phyloP scores from a whole-genome alignment of 2,329 filamentous ascomycete genomes.

The Rhynchosporium graminicola region DNA sequence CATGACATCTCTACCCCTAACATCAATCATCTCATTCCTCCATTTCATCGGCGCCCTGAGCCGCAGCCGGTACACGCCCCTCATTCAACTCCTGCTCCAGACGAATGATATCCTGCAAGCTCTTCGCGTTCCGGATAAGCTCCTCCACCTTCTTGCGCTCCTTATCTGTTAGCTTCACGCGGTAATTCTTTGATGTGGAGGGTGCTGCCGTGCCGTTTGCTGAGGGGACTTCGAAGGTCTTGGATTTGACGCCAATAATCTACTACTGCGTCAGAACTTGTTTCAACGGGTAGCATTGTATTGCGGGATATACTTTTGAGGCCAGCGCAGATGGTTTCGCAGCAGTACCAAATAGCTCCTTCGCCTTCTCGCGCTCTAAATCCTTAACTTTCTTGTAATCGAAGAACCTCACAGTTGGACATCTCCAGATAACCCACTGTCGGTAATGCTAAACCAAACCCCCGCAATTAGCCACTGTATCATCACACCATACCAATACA shows the following conservation, averaged over 20 bases:
- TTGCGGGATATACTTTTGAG: slow-evolving; percentile 55
- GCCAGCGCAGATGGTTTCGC: slow-evolving; percentile 80
- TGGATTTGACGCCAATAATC: slow-evolving; percentile 85
- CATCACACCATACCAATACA: not conserved
- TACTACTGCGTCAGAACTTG: slow-evolving; percentile 38
- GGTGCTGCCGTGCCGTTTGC: slow-evolving; percentile 48
- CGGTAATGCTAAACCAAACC: slow-evolving; percentile 72
- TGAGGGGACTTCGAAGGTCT: slow-evolving; percentile 63
- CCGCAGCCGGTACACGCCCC: slow-evolving; percentile 75
- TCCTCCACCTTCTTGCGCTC: slow-evolving; percentile 86
- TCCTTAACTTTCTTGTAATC: slow-evolving; percentile 93
- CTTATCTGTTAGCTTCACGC: slow-evolving; percentile 81
- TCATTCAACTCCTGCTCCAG: slow-evolving; percentile 92
- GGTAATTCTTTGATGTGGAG: slow-evolving; percentile 64
- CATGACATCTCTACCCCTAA: not conserved
- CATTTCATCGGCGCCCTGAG: slow-evolving; percentile 58
- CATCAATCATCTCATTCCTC: slow-evolving; percentile 51
- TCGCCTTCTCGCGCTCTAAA: slow-evolving; percentile 73
- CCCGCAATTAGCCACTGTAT: slow-evolving; percentile 20
- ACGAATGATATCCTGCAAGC: slow-evolving; percentile 83
- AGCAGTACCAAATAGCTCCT: slow-evolving; percentile 78
- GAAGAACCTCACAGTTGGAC: slow-evolving; percentile 82
- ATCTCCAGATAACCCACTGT: slow-evolving; percentile 86
- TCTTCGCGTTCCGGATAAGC: slow-evolving; percentile 85
- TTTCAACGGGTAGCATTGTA: not conserved